A percentile compares a stretch with the other conserved stretches of the same genome.
Evolutionary conservation across 495 filamentous ascomycete genomes (phyloP).

Genomic region (Annulohypoxylon maeteangense): DNA sequence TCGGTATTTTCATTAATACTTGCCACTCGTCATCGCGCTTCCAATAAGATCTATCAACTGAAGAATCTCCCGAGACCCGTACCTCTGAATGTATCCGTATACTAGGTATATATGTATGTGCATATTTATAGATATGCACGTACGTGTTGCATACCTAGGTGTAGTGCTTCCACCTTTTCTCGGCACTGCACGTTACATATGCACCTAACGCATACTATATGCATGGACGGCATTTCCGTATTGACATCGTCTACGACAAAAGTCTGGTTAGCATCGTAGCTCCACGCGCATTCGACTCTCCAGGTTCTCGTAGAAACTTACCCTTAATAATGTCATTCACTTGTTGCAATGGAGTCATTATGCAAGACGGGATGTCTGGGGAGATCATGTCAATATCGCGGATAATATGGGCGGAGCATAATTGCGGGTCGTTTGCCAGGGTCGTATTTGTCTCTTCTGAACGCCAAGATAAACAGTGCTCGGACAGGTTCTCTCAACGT

Average conservation of each 20-base stretch:
- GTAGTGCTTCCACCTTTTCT: not conserved
- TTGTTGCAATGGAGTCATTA: conserved; percentile 17
- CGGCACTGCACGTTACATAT: not conserved
- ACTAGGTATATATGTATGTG: no score
- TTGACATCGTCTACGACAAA: not conserved
- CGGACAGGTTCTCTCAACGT: conserved; percentile 22
- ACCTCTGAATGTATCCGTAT: conserved; percentile 7
- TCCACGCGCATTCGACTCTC: conserved; percentile 5
- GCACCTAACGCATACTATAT: conserved; percentile 1
- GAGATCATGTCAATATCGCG: conserved; percentile 39
- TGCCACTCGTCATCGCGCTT: conserved; percentile 16
- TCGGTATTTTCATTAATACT: conserved; percentile 24
- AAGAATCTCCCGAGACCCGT: conserved; percentile 25
- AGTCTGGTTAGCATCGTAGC: not conserved
- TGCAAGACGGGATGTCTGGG: conserved; percentile 19
- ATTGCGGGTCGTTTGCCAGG: conserved; percentile 24
- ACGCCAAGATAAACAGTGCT: conserved; percentile 37
- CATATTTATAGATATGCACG: no score
- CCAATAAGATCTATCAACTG: conserved; percentile 17
- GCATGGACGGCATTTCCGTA: conserved; percentile 3
- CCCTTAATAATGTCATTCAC: conserved; percentile 26
- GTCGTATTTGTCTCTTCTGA: conserved; percentile 30
- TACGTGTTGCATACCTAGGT: not conserved
- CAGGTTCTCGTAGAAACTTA: conserved; percentile 2
- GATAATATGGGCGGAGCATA: conserved; percentile 31